Evolutionary conservation across 2,329 filamentous ascomycete species (phyloP).

Genomic region (Paracoccidioides lutzii): DNA sequence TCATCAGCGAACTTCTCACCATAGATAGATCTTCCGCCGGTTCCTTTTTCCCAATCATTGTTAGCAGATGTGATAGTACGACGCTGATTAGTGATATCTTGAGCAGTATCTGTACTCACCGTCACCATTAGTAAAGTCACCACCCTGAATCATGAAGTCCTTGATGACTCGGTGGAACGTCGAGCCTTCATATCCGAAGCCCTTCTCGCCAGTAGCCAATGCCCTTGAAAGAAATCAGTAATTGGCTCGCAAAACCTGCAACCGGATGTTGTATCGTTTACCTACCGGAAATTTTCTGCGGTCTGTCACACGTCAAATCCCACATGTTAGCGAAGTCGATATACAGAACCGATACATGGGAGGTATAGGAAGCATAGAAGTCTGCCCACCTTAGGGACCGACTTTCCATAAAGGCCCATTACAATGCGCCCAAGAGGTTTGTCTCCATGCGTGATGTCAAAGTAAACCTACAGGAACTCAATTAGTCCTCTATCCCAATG

Average conservation of each 20-base stretch:
- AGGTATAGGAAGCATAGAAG: conserved; percentile 6
- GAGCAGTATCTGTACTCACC: conserved; percentile 22
- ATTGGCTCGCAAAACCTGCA: neutral
- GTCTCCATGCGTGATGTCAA: conserved; percentile 52
- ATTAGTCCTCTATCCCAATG: neutral
- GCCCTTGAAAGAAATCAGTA: conserved; percentile 24
- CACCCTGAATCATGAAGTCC: conserved; percentile 58
- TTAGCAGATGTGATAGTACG: neutral
- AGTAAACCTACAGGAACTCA: conserved; percentile 40
- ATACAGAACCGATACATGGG: conserved; percentile 3
- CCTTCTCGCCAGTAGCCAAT: conserved; percentile 54
- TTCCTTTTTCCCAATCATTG: conserved; percentile 29
- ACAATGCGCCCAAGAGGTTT: conserved; percentile 48
- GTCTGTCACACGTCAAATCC: conserved; percentile 32
- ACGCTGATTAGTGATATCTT: neutral
- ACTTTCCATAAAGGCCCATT: conserved; percentile 55
- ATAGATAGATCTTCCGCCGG: conserved; percentile 56
- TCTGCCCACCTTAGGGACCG: conserved; percentile 45
- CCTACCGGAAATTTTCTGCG: conserved; percentile 50
- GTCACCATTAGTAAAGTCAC: conserved; percentile 53
- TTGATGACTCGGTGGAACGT: conserved; percentile 59
- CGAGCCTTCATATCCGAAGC: conserved; percentile 53
- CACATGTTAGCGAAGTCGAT: neutral
- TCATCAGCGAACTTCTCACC: conserved; percentile 54
- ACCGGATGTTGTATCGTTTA: neutral